A percentile compares a stretch with the other conserved stretches of the same genome.
Evolutionary conservation across 805 yeast genomes (phyloP).

Genomic region (Candida taoyuanica): DNA sequence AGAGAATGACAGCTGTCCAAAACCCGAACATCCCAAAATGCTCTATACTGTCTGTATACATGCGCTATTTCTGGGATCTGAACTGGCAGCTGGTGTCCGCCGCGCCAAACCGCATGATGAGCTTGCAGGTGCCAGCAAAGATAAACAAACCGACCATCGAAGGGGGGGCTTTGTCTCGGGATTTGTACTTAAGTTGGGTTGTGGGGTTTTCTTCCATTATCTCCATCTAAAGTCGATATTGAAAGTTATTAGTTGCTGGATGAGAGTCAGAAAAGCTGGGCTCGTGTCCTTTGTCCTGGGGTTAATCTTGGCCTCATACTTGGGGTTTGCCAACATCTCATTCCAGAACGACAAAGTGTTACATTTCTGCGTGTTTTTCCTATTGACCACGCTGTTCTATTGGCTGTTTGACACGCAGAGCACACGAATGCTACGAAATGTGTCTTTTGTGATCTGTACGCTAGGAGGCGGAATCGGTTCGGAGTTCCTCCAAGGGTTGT

Average conservation of each 20-base stretch:
- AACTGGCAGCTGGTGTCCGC: too few relatives aligned
- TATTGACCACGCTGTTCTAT: slow-evolving; percentile 46
- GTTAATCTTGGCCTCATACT: slow-evolving; percentile 26
- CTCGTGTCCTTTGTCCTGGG: slow-evolving; percentile 33
- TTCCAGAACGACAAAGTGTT: slow-evolving; percentile 46
- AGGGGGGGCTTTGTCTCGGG: too few relatives aligned
- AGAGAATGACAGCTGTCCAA: background rate
- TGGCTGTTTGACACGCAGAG: slow-evolving; percentile 38
- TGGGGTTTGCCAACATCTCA: slow-evolving; percentile 32
- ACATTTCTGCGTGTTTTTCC: slow-evolving; percentile 44
- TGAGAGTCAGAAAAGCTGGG: slow-evolving; percentile 29
- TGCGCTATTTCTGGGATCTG: too few relatives aligned
- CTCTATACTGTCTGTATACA: too few relatives aligned
- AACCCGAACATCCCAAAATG: background rate
- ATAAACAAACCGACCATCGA: too few relatives aligned
- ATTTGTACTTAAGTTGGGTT: too few relatives aligned
- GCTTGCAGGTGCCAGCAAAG: too few relatives aligned
- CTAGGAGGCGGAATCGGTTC: slow-evolving; percentile 44
- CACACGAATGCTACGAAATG: slow-evolving; percentile 28
- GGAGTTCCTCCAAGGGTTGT: slow-evolving; percentile 46
- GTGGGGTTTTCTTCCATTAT: too few relatives aligned
- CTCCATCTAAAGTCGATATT: background rate
- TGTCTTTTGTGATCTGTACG: slow-evolving; percentile 41
- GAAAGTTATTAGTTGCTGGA: background rate
- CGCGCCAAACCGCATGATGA: background rate